phyloP scores from a whole-genome alignment of 352 stramenopile species.

The Blastocystis sp. region DNA sequence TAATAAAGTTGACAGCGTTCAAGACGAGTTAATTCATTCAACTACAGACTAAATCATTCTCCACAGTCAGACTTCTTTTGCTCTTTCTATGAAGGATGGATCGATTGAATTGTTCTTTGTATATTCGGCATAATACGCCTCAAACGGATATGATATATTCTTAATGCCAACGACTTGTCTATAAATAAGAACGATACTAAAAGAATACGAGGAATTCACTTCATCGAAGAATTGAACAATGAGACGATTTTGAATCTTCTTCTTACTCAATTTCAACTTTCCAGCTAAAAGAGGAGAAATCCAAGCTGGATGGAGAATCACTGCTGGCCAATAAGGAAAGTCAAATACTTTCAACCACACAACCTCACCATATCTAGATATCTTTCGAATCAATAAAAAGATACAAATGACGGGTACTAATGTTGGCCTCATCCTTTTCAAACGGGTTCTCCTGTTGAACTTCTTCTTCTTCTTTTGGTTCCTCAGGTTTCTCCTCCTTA shows the following conservation, averaged over 20 bases:
- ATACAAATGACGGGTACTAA: conserved; percentile 4
- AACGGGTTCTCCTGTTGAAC: background rate
- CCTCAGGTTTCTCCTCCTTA: background rate
- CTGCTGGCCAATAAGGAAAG: conserved; percentile 42
- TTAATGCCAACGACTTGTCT: conserved; percentile 57
- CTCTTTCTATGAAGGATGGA: conserved; percentile 4
- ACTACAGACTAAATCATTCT: background rate
- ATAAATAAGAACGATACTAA: background rate
- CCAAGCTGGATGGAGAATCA: conserved; percentile 48
- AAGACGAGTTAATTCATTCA: conserved; percentile 10
- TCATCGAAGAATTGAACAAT: conserved; percentile 57
- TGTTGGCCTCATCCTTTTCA: conserved; percentile 30
- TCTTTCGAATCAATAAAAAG: background rate
- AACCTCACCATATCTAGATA: conserved; percentile 45
- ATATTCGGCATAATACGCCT: conserved; percentile 29
- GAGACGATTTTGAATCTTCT: conserved; percentile 50
- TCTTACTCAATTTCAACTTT: conserved; percentile 48
- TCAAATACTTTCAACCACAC: conserved; percentile 50
- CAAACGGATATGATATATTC: conserved; percentile 57
- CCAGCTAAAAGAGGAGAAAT: background rate
- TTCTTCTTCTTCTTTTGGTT: background rate
- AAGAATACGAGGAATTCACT: conserved; percentile 8
- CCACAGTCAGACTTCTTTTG: background rate
- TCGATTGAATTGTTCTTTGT: conserved; percentile 36
- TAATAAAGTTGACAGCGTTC: background rate